A percentile compares a stretch with the other conserved stretches of the same genome.
Conservation (phyloP, 2,329 filamentous ascomycete species). For the Colletotrichum tofieldiae region DNA sequence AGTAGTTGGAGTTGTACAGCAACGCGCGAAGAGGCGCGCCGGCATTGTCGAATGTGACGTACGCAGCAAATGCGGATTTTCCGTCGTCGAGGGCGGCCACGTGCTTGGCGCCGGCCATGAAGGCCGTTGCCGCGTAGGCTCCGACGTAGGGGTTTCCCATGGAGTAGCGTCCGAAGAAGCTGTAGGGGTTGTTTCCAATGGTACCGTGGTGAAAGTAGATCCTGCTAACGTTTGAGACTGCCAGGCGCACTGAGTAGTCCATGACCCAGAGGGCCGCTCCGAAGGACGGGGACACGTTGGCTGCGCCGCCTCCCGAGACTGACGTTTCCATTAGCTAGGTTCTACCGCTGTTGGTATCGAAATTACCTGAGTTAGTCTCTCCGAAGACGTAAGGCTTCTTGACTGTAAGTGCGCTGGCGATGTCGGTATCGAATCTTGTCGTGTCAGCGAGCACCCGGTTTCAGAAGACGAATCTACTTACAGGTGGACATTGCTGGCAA, state of each 20-base stretch:
- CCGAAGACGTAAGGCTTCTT: constrained; percentile 64
- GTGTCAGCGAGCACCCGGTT: constrained; percentile 42
- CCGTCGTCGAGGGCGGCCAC: constrained; percentile 63
- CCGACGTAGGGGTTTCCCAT: constrained; percentile 69
- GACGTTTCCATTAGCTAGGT: not conserved
- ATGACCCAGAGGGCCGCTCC: constrained; percentile 59
- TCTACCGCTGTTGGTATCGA: not conserved
- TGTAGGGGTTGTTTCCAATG: constrained; percentile 66
- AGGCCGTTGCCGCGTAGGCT: constrained; percentile 62
- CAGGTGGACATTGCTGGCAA: constrained; percentile 52
- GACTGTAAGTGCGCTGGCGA: constrained; percentile 55
- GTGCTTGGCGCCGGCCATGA: constrained; percentile 60
- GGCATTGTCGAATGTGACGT: constrained; percentile 57
- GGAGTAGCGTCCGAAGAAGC: constrained; percentile 63
- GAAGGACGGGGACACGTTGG: constrained; percentile 51
- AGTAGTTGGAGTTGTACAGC: constrained; percentile 65
- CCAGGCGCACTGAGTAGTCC: constrained; percentile 51
- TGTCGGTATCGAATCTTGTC: constrained; percentile 57
- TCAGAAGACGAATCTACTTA: not conserved
- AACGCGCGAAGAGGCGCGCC: constrained; percentile 49
- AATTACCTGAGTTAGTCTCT: constrained; percentile 65
- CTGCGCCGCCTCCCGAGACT: constrained; percentile 34
- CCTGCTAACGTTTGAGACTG: constrained; percentile 33
- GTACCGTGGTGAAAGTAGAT: constrained; percentile 68
- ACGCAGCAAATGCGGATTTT: constrained; percentile 60